Base-by-base conservation (phyloP, 177 flowering plant species). In the Vitis hybrid region DNA sequence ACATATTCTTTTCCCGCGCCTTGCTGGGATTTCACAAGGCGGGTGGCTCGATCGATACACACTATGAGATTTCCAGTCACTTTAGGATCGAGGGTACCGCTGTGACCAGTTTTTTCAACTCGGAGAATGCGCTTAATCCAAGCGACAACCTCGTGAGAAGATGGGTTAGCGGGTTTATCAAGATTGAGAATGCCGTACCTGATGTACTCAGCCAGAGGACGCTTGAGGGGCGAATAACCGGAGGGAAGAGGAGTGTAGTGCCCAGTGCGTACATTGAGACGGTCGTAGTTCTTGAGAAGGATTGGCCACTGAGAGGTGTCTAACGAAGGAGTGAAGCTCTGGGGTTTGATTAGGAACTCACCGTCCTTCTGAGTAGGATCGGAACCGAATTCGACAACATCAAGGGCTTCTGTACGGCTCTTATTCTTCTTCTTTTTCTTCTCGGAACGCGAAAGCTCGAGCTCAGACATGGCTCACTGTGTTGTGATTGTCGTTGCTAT, bases 1-100 rank as follows among this genome's bases (percentile, higher is more conserved):
- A 93, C 98, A 60, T 93, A 93, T 86, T 91, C 93, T 61, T 93
- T 93, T 1, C 98, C 98, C 0, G 97, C 98, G 2, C 98, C 98
- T 63, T 93, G 98, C 65, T 93, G 98, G 6, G 98, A 93, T 54
- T 93, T 91, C 8, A 93, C 98, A 2, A 93, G 79, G 6, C 98
- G 85, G 14, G 98, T 93, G 16, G 97, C 98, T 30, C 97, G 64
- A 64, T 93, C 97, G 67, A 93, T 88, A 68, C 98, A 93, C 21
- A 93, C 98, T 65, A 93, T 92, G 30, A 92, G 74, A 52, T 90
- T 91, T 0, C 98, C 98, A 15, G 97, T 93, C 27, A 93, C 97
- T 69, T 93, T 93, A 32, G 98, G 98, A 58, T 93, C 98, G 0
- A 93, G 84, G n/a, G 98, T 93, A 3, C 98, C 98, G 46, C 89